phyloP scores from a whole-genome alignment of 176 grass and related monocot species.

The Typha latifolia region DNA sequence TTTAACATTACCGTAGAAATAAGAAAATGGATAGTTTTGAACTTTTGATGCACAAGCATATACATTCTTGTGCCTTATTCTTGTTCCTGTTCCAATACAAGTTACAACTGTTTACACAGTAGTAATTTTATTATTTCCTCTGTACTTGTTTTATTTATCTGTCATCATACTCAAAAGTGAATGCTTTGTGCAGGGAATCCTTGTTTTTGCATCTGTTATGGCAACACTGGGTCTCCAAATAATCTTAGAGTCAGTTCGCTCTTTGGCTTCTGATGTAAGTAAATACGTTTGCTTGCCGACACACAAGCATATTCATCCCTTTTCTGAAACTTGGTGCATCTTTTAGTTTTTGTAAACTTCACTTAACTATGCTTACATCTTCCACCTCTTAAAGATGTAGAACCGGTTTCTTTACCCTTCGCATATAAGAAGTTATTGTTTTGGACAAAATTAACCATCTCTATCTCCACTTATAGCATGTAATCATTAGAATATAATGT shows the following conservation, averaged over 20 bases:
- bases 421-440: too few species aligned
- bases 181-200: slow-evolving; percentile 66
- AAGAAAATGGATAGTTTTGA: too few species aligned
- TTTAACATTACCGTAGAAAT: too few species aligned
- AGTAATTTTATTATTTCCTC: neutral
- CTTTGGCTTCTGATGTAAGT: neutral
- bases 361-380: neutral
- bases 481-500: too few species aligned
- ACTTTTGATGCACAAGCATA: too few species aligned
- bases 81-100: too few species aligned
- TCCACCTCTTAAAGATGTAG: too few species aligned
- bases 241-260: slow-evolving; percentile 74
- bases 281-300: neutral
- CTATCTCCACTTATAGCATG: too few species aligned
- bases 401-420: too few species aligned
- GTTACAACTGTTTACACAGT: too few species aligned
- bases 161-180: neutral
- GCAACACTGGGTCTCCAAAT: slow-evolving; percentile 97
- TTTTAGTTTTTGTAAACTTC: neutral
- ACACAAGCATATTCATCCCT: neutral
- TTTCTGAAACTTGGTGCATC: neutral
- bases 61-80: too few species aligned
- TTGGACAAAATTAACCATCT: too few species aligned
- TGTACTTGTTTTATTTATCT: neutral
- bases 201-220: slow-evolving; percentile 99